Conservation (phyloP, 805 yeast species). For the Scheffersomyces lignosus region DNA sequence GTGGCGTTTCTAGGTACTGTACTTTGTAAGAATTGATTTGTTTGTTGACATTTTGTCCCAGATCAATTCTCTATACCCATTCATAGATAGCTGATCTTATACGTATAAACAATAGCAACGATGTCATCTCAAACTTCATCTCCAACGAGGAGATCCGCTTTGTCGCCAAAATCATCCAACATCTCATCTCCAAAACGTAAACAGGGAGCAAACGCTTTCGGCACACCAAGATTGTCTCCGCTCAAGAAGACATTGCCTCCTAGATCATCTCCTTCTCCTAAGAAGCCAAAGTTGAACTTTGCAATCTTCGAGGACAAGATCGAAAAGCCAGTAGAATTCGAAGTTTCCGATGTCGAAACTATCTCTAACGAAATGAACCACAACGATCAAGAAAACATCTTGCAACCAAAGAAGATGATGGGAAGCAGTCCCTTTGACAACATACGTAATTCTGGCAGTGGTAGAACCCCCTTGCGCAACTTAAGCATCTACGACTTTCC, state of each 20-base stretch:
- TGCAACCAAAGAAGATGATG: conserved; percentile 35
- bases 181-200: conserved; percentile 11
- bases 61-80: too few species aligned
- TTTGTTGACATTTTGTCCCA: too few species aligned
- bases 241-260: neutral
- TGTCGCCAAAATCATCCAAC: conserved; percentile 24
- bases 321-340: conserved; percentile 2
- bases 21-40: too few species aligned
- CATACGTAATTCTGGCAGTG: neutral
- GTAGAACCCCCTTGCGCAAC: conserved; percentile 27
- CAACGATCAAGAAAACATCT: conserved; percentile 43
- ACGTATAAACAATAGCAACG: too few species aligned
- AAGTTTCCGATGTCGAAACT: conserved; percentile 1
- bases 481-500: conserved; percentile 30
- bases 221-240: conserved; percentile 2
- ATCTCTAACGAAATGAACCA: conserved; percentile 21
- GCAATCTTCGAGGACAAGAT: conserved; percentile 21
- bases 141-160: conserved; percentile 17
- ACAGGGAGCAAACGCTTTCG: conserved; percentile 2
- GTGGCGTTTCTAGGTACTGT: too few species aligned
- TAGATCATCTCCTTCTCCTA: conserved; percentile 13
- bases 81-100: too few species aligned
- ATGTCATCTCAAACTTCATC: conserved; percentile 15
- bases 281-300: conserved; percentile 17
- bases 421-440: neutral